Evolutionary conservation across 1,284 basidiomycete species (phyloP).

Genomic region (Peniophora sp.): DNA sequence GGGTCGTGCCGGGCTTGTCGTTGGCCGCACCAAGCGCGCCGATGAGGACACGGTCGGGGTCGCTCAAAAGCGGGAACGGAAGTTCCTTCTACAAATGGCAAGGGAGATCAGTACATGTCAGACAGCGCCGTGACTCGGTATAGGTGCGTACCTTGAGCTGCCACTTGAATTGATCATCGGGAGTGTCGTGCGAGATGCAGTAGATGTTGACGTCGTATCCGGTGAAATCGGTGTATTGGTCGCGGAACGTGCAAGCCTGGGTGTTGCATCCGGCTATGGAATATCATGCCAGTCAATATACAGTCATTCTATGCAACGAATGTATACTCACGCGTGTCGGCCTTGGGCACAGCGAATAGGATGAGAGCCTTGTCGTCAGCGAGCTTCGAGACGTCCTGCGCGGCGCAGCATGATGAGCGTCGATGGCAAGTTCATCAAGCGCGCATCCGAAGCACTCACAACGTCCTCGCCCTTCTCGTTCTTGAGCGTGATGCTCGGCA

Average conservation of each 20-base stretch:
- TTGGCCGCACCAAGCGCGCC: conserved; percentile 70
- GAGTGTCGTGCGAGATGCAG: conserved; percentile 81
- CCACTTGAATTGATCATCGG: conserved; percentile 74
- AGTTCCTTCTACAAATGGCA: conserved; percentile 54
- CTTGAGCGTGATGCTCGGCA: conserved; percentile 72
- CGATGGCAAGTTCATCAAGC: too few species aligned
- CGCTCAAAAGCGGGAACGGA: conserved; percentile 81
- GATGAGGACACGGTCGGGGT: conserved; percentile 78
- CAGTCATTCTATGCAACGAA: neutral
- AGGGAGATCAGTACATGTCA: neutral
- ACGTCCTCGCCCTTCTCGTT: conserved; percentile 73
- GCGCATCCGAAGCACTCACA: too few species aligned
- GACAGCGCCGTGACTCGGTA: neutral
- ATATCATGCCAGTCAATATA: neutral
- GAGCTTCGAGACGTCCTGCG: conserved; percentile 43
- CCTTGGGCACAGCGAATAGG: conserved; percentile 78
- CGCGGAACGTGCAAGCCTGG: conserved; percentile 86
- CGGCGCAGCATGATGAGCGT: too few species aligned
- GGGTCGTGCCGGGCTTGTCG: conserved; percentile 74
- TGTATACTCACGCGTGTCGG: conserved; percentile 65
- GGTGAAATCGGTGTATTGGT: conserved; percentile 70
- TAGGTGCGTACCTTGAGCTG: conserved; percentile 61
- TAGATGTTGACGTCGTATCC: conserved; percentile 70
- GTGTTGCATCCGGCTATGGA: conserved; percentile 74
- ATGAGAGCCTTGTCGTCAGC: conserved; percentile 69